Evolutionary conservation across 768 basidiomycete genomes (phyloP), one percentile per base, ranked within the genome.

Genomic region (Calocybe indica): DNA sequence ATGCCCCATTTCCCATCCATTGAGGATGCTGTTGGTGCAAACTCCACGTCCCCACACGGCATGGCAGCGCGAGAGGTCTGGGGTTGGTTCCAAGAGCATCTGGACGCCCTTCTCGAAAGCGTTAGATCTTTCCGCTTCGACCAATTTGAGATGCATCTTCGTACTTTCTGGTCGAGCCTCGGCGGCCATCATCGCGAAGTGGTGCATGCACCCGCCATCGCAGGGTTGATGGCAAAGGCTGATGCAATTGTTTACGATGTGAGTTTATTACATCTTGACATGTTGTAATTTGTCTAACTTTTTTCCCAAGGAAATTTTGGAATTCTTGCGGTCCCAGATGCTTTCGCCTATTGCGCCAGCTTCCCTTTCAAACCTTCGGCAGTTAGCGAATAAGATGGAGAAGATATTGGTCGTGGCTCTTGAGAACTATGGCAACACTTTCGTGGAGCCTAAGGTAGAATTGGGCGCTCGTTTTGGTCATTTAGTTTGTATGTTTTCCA

Each of bases 171-270:
- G 92, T 75, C 82, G 9, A 82, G 68, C 50, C 64, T 92, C 49
- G 74, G 71, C 49, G 83, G 85, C 13, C 76, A 78, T 55, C 88
- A 91, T 62, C 79, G 87, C n/a, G 88, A 92, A 59, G 82, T 93
- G 38, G 88, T 90, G 7, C 89, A 93, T 61, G 88, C 88, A 6
- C 90, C 92, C 38, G 88, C 85, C 5, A 83, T 95, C 52, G 88
- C 91, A 7, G 86, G 85, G 5, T 66, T 93, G 52, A 90, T 96
- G 85, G 84, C 88, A 12, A 86, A 85, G 59, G 92, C 88, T 3
- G 89, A 93, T 68, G 90, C 90, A 12, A 83, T 92, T 57, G 82
- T 91, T 22, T 94, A 91, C 63, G 89, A 93, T 70, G 92, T 92
- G 63, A 62, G 88, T 75, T n/a, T 43, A 29, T 48, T 50, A 39